Evolutionary conservation across 2,329 filamentous ascomycete species (phyloP).

Genomic region (Aaosphaeria arxii): DNA sequence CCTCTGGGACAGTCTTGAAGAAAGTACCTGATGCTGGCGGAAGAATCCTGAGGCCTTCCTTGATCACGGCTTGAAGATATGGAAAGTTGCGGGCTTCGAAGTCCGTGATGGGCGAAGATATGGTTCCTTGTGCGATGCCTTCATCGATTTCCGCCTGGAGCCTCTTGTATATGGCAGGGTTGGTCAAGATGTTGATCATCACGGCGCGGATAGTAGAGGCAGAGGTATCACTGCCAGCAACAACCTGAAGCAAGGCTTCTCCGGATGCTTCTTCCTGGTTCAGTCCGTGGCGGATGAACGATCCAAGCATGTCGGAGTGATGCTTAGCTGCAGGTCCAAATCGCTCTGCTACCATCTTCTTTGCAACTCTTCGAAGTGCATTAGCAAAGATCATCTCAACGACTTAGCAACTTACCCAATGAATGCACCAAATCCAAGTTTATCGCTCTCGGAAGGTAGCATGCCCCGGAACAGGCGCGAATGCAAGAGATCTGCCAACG

Average conservation of each 20-base stretch:
- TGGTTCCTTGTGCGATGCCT: constrained; percentile 22
- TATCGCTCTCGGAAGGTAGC: constrained; percentile 40
- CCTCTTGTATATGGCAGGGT: constrained; percentile 41
- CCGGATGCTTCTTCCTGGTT: constrained; percentile 35
- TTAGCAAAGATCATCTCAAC: neutral
- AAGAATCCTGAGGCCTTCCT: constrained; percentile 27
- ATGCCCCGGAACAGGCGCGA: constrained; percentile 12
- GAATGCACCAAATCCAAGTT: constrained; percentile 36
- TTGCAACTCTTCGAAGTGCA: constrained; percentile 34
- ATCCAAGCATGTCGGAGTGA: constrained; percentile 51
- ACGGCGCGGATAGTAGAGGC: constrained; percentile 53
- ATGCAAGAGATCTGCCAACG: constrained; percentile 12
- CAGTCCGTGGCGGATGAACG: constrained; percentile 48
- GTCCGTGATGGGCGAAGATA: constrained; percentile 20
- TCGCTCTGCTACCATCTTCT: constrained; percentile 45
- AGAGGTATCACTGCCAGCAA: constrained; percentile 58
- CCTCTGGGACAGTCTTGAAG: constrained; percentile 36
- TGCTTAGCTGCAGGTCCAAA: constrained; percentile 44
- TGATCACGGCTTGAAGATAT: constrained; percentile 27
- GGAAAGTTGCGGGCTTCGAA: constrained; percentile 16
- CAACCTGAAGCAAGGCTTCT: constrained; percentile 45
- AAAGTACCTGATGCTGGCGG: constrained; percentile 13
- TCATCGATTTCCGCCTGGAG: constrained; percentile 47
- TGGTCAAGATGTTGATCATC: constrained; percentile 51
- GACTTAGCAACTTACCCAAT: constrained; percentile 23